A percentile compares a stretch with the other conserved stretches of the same genome.
phyloP scores from a whole-genome alignment of 352 stramenopile genomes.

The Phytophthora multivora region DNA sequence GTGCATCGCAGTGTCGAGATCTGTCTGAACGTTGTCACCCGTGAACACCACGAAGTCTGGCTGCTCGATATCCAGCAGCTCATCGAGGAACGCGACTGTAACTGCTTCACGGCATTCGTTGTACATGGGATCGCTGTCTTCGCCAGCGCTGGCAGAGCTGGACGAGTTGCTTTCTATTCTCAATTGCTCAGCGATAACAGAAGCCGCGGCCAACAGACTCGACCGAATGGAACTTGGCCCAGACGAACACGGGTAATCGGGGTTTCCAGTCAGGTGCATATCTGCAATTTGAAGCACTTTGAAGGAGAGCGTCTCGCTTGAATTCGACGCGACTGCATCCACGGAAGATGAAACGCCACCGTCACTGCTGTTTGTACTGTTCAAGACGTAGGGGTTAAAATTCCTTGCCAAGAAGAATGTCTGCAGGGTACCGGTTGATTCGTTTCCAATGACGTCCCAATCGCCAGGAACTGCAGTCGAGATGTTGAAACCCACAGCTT shows the following conservation, averaged over 20 bases:
- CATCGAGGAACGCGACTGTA: constrained; percentile 57
- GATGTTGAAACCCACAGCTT: constrained; percentile 22
- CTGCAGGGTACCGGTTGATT: constrained; percentile 12
- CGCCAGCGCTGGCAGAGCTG: constrained; percentile 14
- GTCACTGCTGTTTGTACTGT: constrained; percentile 4
- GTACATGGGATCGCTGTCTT: constrained; percentile 30
- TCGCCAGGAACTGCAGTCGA: constrained; percentile 28
- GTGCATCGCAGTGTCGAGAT: constrained; percentile 25
- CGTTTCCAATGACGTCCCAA: constrained; percentile 30
- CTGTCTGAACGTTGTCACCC: constrained; percentile 62
- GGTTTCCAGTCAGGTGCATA: constrained; percentile 59
- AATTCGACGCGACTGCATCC: constrained; percentile 29
- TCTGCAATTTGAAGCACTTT: constrained; percentile 77
- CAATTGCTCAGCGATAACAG: constrained; percentile 29
- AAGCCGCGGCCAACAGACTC: constrained; percentile 33
- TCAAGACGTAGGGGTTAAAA: constrained; percentile 22
- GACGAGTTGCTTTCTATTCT: constrained; percentile 27
- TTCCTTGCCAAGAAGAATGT: constrained; percentile 33
- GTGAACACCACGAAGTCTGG: constrained; percentile 74
- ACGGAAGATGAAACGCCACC: constrained; percentile 33
- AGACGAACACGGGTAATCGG: constrained; percentile 35
- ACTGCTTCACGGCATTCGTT: constrained; percentile 48
- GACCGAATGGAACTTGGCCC: constrained; percentile 24
- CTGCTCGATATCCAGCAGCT: constrained; percentile 60
- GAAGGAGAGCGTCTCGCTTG: constrained; percentile 41